phyloP scores from a whole-genome alignment of 345 rosid genomes.

The Arabis alpina region DNA sequence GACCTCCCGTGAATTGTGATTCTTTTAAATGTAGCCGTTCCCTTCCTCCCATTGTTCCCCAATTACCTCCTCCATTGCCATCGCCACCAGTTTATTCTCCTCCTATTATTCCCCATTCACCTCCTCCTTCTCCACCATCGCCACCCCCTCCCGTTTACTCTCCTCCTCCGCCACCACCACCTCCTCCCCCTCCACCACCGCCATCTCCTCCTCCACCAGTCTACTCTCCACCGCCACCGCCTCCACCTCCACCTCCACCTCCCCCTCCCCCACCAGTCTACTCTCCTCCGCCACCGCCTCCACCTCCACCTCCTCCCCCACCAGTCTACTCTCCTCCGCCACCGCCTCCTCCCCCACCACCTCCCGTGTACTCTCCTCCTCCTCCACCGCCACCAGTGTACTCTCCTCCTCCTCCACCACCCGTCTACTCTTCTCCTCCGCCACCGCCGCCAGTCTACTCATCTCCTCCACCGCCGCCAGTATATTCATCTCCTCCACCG shows the following conservation, averaged over 20 bases:
- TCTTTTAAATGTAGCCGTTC: slow-evolving; percentile 69
- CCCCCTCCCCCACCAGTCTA: slow-evolving; percentile 29
- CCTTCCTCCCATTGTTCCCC: slow-evolving; percentile 41
- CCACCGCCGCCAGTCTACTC: slow-evolving; percentile 47
- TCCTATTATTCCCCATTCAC: slow-evolving; percentile 22
- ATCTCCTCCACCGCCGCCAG: slow-evolving; percentile 30
- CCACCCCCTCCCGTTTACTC: slow-evolving; percentile 33
- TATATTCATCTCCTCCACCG: slow-evolving; percentile 36
- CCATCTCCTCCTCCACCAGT: slow-evolving; percentile 45
- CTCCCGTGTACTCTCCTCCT: slow-evolving; percentile 50
- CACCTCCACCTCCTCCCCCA: not conserved
- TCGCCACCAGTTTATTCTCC: slow-evolving; percentile 37
- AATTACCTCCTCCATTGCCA: slow-evolving; percentile 48
- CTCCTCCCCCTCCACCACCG: slow-evolving; percentile 47
- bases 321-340: slow-evolving; percentile 32
- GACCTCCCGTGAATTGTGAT: slow-evolving; percentile 72
- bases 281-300: slow-evolving; percentile 43
- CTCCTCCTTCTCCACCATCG: slow-evolving; percentile 60
- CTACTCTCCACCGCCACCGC: slow-evolving; percentile 45
- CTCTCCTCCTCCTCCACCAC: slow-evolving; percentile 31
- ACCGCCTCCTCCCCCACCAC: slow-evolving; percentile 9
- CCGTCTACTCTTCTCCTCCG: slow-evolving; percentile 39
- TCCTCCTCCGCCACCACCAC: slow-evolving; percentile 43
- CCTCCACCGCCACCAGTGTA: slow-evolving; percentile 42
- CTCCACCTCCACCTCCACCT: slow-evolving; percentile 31